Base-by-base conservation (phyloP, 192 early-diverging fungal species). In the Coemansia sp. region DNA sequence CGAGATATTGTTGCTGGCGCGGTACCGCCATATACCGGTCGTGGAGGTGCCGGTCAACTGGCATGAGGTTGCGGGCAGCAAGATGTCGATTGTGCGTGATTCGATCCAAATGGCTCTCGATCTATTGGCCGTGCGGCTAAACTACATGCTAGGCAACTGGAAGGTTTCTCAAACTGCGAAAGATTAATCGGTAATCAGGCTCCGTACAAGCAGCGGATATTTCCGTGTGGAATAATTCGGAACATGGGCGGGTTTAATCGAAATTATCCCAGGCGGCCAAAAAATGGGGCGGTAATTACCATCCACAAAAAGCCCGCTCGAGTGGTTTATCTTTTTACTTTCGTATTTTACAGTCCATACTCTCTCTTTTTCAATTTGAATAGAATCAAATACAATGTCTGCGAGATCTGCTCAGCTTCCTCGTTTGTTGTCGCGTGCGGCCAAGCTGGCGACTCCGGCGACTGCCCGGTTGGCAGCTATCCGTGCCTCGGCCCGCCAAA, bases 31-130 rank as follows among this genome's bases (percentile, higher is more conserved):
- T 1, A 91, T 95, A 20, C 92, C 90, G 3, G 86, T 98, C 26
- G 82, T 75, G 5, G 96, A 98, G 69, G 92, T 97, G 6, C 88
- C 90, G 5, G 93, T 98, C 11, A 92, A 84, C 18, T 98, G 96
- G 96, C 93, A 97, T 68, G 96, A 98, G 70, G 89, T 98, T 31
- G 93, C 92, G 59, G 96, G 96, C 12, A 91, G 86, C 67, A 98
- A 98, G 68, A 90, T 98, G 70, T 88, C 85, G 8, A 81, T 98
- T 54, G 82, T 94, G 58, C 76, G 82, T 54, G 96, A 95, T 66
- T 93, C 93, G 8, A 84, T 98, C 48, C 77, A 85, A 56, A 97
- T 98, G 96, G 87, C 92, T 0, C 66, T 89, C 6, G 93, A 98
- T 72, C 74, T 98, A 55, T 76, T 97, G 21, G 82, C 90, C 36